These are phyloP conservation scores for Backusella tarrabulga DNA, from an alignment of 192 early-diverging fungal species.

Conservation along the genomic window DNA sequence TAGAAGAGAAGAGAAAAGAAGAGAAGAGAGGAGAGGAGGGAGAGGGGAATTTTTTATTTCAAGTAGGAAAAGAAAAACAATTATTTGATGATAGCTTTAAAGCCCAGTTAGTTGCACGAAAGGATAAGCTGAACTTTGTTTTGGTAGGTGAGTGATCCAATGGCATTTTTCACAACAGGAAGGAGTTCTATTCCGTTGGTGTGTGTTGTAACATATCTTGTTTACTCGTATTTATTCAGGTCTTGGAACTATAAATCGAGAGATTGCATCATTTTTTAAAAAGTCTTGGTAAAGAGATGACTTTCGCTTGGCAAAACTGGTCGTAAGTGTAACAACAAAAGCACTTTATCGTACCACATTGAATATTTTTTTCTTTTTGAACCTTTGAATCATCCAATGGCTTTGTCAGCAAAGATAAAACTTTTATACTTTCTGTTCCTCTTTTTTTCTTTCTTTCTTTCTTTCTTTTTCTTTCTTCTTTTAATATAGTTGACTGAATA, in stretches of 20 bases:
- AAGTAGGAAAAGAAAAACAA: not conserved
- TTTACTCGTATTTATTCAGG: too few species aligned
- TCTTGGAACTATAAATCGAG: not conserved
- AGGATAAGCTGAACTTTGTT: not conserved
- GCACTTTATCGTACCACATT: not conserved
- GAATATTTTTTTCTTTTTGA: not conserved
- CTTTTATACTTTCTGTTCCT: not conserved
- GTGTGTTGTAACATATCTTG: not conserved
- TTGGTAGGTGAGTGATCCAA: not conserved
- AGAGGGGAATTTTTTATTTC: not conserved
- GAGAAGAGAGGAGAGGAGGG: not conserved
- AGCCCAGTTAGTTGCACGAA: not conserved
- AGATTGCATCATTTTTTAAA: not conserved
- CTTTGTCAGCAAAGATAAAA: not conserved
- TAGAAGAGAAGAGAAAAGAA: not conserved
- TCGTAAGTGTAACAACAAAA: not conserved
- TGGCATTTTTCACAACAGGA: not conserved
- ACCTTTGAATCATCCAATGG: not conserved
- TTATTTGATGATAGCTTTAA: not conserved
- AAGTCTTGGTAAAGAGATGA: not conserved
- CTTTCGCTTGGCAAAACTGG: not conserved
- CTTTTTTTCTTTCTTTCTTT: not conserved
- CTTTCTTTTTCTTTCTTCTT: not conserved
- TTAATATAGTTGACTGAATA: not conserved
- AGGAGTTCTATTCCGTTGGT: not conserved